These are phyloP conservation scores for Saccharum spontaneum DNA, from an alignment of 176 grass and related monocot genomes.

Conservation along the genomic window DNA sequence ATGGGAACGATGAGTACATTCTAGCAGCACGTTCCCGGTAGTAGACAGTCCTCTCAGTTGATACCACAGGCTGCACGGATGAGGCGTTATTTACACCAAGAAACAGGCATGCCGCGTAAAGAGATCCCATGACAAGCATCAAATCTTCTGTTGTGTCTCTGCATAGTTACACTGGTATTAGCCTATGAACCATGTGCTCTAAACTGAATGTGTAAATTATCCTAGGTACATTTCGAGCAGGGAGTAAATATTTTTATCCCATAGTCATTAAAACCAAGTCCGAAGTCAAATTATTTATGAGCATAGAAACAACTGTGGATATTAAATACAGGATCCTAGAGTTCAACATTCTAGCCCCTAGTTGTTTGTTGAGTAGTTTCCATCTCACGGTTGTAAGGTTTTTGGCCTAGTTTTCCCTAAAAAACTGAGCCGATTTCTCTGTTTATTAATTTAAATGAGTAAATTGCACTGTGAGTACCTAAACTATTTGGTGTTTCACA, in stretches of 20 bases:
- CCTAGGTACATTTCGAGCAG: neutral
- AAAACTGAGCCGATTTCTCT: neutral
- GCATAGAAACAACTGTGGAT: neutral
- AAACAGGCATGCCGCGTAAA: slow-evolving; percentile 71
- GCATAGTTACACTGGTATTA: slow-evolving; percentile 25
- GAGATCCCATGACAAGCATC: slow-evolving; percentile 60
- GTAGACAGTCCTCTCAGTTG: slow-evolving; percentile 70
- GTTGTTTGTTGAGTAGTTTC: no score
- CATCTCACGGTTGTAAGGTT: no score
- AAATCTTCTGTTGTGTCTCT: slow-evolving; percentile 65
- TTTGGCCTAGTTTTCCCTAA: neutral
- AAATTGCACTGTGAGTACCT: no score
- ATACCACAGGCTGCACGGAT: slow-evolving; percentile 70
- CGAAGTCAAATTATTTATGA: neutral
- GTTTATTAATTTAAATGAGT: neutral
- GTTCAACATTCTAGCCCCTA: neutral
- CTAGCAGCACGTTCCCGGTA: slow-evolving; percentile 66
- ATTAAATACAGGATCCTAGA: neutral
- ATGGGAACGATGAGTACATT: slow-evolving; percentile 74
- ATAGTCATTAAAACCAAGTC: neutral
- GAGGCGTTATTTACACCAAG: slow-evolving; percentile 69
- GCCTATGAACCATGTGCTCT: neutral
- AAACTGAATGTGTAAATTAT: neutral
- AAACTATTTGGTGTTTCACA: no score
- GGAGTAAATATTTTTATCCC: neutral